Evolutionary conservation across 306 rosid species (phyloP).

Genomic region (Dalbergia cochinchinensis): DNA sequence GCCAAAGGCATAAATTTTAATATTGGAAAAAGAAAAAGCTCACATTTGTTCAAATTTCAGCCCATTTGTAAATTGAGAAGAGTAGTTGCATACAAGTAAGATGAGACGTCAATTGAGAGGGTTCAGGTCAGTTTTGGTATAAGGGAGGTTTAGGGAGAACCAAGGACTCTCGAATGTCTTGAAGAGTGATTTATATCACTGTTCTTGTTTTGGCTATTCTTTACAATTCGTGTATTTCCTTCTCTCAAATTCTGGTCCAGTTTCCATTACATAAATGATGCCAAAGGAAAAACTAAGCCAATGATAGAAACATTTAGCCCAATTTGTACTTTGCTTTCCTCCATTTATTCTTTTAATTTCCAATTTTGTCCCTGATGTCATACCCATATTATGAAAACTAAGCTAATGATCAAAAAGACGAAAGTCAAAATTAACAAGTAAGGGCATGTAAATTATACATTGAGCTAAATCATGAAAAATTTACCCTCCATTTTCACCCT

Average conservation of each 20-base stretch:
- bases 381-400: background rate
- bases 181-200: background rate
- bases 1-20: conserved; percentile 1
- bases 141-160: background rate
- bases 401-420: background rate
- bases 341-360: background rate
- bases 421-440: background rate
- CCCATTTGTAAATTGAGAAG: background rate
- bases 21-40: background rate
- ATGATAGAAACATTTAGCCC: background rate
- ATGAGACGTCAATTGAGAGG: background rate
- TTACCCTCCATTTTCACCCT: too few species aligned
- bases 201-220: background rate
- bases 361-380: background rate
- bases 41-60: background rate
- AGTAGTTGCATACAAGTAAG: background rate
- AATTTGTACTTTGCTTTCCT: background rate
- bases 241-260: background rate
- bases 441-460: too few species aligned
- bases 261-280: background rate
- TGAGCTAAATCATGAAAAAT: too few species aligned
- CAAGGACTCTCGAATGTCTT: background rate
- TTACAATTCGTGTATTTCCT: background rate
- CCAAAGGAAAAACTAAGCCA: background rate
- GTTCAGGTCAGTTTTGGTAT: background rate